phyloP scores from a whole-genome alignment of 495 filamentous ascomycete species.

The Penicillium malachiteum region DNA sequence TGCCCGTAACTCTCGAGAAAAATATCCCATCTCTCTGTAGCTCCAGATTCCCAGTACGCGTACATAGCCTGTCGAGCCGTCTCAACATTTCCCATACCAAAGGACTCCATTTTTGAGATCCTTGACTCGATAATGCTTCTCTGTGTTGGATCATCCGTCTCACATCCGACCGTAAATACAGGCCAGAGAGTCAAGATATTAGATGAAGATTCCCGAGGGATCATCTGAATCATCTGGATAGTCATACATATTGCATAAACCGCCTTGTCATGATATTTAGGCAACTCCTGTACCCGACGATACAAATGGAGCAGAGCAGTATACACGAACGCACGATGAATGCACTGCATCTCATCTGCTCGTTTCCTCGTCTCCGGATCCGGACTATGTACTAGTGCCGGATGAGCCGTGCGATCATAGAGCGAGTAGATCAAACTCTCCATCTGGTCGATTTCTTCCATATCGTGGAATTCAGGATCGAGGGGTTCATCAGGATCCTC shows the following conservation, averaged over 20 bases:
- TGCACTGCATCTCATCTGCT: slow-evolving; percentile 6
- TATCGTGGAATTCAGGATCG: neutral
- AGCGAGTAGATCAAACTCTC: slow-evolving; percentile 7
- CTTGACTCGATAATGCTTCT: slow-evolving; percentile 3
- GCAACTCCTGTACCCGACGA: slow-evolving; percentile 5
- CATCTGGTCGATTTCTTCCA: slow-evolving; percentile 3
- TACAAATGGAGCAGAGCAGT: slow-evolving; percentile 6
- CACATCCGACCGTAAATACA: slow-evolving; percentile 8
- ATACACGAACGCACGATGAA: slow-evolving; percentile 6
- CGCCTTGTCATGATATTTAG: slow-evolving; percentile 7
- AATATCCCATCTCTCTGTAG: slow-evolving; percentile 10
- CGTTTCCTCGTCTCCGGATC: slow-evolving; percentile 2
- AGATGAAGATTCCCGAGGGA: slow-evolving; percentile 1
- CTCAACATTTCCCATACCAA: slow-evolving; percentile 10
- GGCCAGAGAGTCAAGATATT: slow-evolving; percentile 9
- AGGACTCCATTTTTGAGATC: slow-evolving; percentile 4
- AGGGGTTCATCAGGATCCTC: slow-evolving; percentile 1
- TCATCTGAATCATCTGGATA: slow-evolving; percentile 7
- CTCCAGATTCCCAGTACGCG: slow-evolving; percentile 7
- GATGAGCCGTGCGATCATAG: slow-evolving; percentile 6
- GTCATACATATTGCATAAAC: slow-evolving; percentile 9
- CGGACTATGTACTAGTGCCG: neutral
- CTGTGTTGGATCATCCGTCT: slow-evolving; percentile 4
- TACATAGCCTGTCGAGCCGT: slow-evolving; percentile 9
- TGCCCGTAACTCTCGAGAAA: slow-evolving; percentile 4